phyloP scores from a whole-genome alignment of 225 moss, liverwort and hornwort species.

The Asterella californica region DNA sequence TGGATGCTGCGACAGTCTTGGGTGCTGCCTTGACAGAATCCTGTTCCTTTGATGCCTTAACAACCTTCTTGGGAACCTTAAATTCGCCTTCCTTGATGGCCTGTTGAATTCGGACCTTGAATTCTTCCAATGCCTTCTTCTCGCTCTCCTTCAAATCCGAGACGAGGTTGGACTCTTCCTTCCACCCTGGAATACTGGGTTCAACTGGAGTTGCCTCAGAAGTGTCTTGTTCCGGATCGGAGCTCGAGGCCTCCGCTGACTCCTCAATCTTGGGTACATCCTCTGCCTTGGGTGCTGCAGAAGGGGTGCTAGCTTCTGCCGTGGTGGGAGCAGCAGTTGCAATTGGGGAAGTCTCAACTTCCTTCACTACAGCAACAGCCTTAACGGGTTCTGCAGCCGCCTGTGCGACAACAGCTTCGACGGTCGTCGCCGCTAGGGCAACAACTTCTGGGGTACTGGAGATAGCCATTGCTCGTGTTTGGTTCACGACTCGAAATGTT shows the following conservation, averaged over 20 bases:
- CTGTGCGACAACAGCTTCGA: slow-evolving; percentile 30
- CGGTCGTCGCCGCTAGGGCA: slow-evolving; percentile 19
- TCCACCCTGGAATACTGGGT: slow-evolving; percentile 38
- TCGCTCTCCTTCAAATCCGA: slow-evolving; percentile 46
- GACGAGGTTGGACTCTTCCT: slow-evolving; percentile 49
- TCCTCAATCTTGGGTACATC: slow-evolving; percentile 26
- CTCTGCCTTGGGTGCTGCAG: slow-evolving; percentile 5
- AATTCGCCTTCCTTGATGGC: slow-evolving; percentile 47
- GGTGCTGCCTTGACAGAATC: slow-evolving; percentile 1
- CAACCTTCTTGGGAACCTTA: slow-evolving; percentile 27
- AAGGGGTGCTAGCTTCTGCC: not conserved
- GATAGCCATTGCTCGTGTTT: slow-evolving; percentile 30
- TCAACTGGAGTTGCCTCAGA: slow-evolving; percentile 28
- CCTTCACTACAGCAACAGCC: slow-evolving; percentile 35
- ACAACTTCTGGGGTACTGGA: slow-evolving; percentile 34
- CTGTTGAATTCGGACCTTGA: slow-evolving; percentile 45
- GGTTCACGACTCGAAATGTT: not conserved
- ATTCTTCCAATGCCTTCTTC: slow-evolving; percentile 48
- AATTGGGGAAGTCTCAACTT: not conserved
- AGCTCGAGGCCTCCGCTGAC: slow-evolving; percentile 5
- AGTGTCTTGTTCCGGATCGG: slow-evolving; percentile 15
- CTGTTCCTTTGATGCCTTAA: slow-evolving; percentile 24
- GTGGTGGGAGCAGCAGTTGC: not conserved
- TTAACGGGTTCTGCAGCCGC: slow-evolving; percentile 32
- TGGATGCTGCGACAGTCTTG: not conserved